These are phyloP conservation scores for Tulasnella sp. DNA, from an alignment of 768 basidiomycete genomes.

Conservation along the genomic window DNA sequence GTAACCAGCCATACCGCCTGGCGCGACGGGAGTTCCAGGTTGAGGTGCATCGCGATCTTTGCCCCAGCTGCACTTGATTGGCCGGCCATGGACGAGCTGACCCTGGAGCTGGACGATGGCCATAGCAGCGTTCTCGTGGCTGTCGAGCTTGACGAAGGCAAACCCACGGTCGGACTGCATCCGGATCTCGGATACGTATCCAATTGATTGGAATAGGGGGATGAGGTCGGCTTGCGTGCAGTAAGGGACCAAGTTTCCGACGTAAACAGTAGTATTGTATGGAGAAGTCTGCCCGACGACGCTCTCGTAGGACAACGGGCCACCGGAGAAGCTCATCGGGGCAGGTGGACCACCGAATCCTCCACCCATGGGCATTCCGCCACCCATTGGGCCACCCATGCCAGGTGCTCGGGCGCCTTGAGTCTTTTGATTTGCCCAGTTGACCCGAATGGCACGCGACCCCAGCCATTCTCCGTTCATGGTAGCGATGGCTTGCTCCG, in stretches of 20 bases:
- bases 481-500: slow-evolving; percentile 97
- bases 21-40: slow-evolving; percentile 52
- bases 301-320: slow-evolving; percentile 86
- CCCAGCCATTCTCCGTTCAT: slow-evolving; percentile 99
- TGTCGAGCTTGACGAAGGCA: slow-evolving; percentile 97
- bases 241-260: slow-evolving; percentile 97
- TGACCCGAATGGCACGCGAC: slow-evolving; percentile 95
- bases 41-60: slow-evolving; percentile 77
- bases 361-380: slow-evolving; percentile 30
- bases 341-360: slow-evolving; percentile 62
- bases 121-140: slow-evolving; percentile 97
- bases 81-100: slow-evolving; percentile 93
- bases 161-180: slow-evolving; percentile 99
- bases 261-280: slow-evolving; percentile 95
- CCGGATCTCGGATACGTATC: slow-evolving; percentile 96
- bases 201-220: slow-evolving; percentile 96
- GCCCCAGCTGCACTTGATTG: slow-evolving; percentile 99
- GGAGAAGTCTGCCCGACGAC: slow-evolving; percentile 90
- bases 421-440: slow-evolving; percentile 99
- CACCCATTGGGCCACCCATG: slow-evolving; percentile 32
- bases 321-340: slow-evolving; percentile 86
- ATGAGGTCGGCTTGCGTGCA: slow-evolving; percentile 97
- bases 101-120: slow-evolving; percentile 97
- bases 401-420: slow-evolving; percentile 50
- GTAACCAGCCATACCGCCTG: slow-evolving; percentile 60